These are phyloP conservation scores for Saccharomycopsis amapae DNA, from an alignment of 805 yeast species.

Conservation along the genomic window DNA sequence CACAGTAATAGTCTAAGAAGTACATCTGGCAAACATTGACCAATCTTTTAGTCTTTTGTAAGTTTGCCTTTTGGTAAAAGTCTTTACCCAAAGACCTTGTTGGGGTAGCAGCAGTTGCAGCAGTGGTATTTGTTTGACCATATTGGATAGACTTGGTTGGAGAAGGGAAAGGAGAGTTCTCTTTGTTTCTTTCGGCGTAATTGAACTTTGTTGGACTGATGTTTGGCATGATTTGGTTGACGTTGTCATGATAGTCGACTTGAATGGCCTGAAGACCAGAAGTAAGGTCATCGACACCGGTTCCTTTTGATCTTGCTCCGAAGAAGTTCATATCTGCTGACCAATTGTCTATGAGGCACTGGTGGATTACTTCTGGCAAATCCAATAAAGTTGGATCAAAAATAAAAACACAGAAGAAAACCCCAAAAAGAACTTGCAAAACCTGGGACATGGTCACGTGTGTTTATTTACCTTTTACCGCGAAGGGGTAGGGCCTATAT, in stretches of 20 bases:
- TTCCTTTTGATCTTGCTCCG: neutral
- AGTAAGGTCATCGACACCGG: constrained; percentile 4
- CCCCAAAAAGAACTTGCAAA: no score
- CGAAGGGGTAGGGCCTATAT: neutral
- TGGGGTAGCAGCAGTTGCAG: neutral
- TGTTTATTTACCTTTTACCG: neutral
- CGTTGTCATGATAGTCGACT: constrained; percentile 12
- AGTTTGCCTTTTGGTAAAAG: constrained; percentile 51
- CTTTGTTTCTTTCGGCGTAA: constrained; percentile 12
- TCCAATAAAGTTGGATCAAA: neutral
- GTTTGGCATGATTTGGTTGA: constrained; percentile 12
- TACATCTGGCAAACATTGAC: constrained; percentile 91
- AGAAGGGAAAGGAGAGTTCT: constrained; percentile 21
- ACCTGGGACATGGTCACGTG: neutral
- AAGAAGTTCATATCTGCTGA: constrained; percentile 1
- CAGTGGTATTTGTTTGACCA: neutral
- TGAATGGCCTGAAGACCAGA: constrained; percentile 18
- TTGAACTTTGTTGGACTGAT: constrained; percentile 7
- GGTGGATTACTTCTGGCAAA: no score
- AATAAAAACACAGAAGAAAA: neutral
- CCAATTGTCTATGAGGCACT: no score
- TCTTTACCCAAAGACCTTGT: constrained; percentile 29
- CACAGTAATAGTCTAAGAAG: constrained; percentile 92
- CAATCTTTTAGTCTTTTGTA: constrained; percentile 72
- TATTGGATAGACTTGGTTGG: constrained; percentile 22